These are phyloP conservation scores for Candida vartiovaarae DNA, from an alignment of 805 yeast genomes.

Conservation along the genomic window DNA sequence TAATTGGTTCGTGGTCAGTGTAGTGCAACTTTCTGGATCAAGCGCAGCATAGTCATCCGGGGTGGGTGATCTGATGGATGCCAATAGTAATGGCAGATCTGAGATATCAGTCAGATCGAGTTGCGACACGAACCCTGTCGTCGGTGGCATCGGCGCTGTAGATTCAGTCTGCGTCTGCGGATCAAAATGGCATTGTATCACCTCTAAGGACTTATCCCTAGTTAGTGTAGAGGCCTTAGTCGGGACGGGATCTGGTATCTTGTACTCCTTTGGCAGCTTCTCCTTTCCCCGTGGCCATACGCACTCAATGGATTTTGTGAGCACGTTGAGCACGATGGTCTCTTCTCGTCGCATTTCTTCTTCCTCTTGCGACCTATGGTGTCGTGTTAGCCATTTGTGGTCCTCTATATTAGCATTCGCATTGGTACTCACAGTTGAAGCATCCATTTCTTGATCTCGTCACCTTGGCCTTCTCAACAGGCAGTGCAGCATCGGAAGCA, in stretches of 20 bases:
- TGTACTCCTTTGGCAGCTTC: conserved; percentile 14
- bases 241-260: conserved; percentile 6
- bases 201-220: not conserved
- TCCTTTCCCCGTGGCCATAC: conserved; percentile 19
- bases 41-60: not conserved
- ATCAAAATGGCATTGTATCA: not conserved
- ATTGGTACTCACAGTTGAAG: conserved; percentile 14
- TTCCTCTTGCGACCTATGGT: conserved; percentile 46
- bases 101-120: no score
- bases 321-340: conserved; percentile 37
- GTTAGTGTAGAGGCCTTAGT: no score
- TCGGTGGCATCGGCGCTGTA: no score
- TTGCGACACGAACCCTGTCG: no score
- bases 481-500: not conserved
- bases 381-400: not conserved
- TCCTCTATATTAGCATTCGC: not conserved
- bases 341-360: conserved; percentile 55
- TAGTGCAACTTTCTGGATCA: not conserved
- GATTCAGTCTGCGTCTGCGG: no score
- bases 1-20: not conserved
- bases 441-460: conserved; percentile 16
- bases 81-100: not conserved
- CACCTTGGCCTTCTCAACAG: conserved; percentile 1
- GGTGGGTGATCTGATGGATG: not conserved
- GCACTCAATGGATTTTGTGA: conserved; percentile 26